phyloP scores from a whole-genome alignment of 768 basidiomycete genomes.

The Termitomyces sp. region DNA sequence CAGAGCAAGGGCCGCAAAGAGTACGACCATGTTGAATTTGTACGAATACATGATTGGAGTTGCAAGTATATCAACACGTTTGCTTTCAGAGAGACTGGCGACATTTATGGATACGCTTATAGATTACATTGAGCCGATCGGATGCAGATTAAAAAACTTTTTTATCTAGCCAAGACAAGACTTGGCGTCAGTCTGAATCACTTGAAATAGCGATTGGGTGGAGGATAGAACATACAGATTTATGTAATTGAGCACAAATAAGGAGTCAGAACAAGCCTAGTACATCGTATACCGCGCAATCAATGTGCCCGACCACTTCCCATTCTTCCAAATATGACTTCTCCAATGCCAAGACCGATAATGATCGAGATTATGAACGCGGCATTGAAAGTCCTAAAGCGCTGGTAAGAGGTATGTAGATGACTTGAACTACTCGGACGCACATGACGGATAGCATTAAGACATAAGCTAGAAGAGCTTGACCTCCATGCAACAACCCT shows the following conservation, averaged over 20 bases:
- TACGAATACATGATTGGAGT: background rate
- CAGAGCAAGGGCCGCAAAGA: constrained; percentile 10
- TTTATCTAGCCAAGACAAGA: background rate
- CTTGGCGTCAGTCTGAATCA: background rate
- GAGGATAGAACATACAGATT: constrained; percentile 3
- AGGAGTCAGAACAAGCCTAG: background rate
- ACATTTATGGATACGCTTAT: background rate
- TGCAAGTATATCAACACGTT: background rate
- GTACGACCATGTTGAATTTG: background rate
- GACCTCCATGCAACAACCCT: constrained; percentile 60
- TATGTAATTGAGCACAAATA: background rate
- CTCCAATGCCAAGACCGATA: constrained; percentile 69
- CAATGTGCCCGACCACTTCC: constrained; percentile 20
- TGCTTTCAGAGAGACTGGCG: background rate
- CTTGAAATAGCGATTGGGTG: background rate
- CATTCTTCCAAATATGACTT: constrained; percentile 64
- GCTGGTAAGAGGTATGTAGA: background rate
- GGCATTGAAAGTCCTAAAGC: constrained; percentile 75
- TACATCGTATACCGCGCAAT: background rate
- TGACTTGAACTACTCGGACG: constrained; percentile 19
- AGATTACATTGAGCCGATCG: background rate
- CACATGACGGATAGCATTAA: constrained; percentile 86
- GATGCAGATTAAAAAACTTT: background rate
- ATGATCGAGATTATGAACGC: constrained; percentile 74
- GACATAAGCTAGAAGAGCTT: constrained; percentile 58